Conservation (phyloP, 75 land plant species). For the Selaginella tamariscina region DNA sequence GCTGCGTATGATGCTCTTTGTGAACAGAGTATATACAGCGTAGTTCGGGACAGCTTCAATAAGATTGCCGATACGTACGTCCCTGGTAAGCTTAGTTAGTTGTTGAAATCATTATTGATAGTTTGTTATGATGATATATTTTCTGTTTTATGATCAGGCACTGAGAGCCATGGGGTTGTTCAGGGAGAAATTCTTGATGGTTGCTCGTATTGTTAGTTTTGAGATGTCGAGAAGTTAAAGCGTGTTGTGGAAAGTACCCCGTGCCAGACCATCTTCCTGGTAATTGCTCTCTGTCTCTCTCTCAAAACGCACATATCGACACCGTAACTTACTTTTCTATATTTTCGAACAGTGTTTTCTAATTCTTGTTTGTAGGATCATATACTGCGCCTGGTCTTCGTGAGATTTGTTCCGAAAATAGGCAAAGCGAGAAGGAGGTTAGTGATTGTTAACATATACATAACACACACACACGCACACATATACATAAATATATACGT, state of each 20-base stretch:
- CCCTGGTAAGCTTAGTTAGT: too few species aligned
- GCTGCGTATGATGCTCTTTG: slow-evolving; percentile 90
- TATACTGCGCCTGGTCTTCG: slow-evolving; percentile 43
- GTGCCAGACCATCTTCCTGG: neutral
- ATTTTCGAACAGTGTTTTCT: neutral
- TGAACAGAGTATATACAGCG: slow-evolving; percentile 85
- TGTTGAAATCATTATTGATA: too few species aligned
- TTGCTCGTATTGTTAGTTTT: slow-evolving; percentile 80
- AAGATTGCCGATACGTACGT: slow-evolving; percentile 83
- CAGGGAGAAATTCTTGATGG: slow-evolving; percentile 98
- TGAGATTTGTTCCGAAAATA: slow-evolving; percentile 71
- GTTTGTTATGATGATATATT: too few species aligned
- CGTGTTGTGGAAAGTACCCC: neutral
- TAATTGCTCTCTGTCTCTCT: too few species aligned
- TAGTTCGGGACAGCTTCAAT: slow-evolving; percentile 66
- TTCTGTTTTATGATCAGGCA: slow-evolving; percentile 29
- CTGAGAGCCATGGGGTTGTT: slow-evolving; percentile 67
- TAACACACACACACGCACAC: too few species aligned
- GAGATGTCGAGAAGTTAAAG: slow-evolving; percentile 44
- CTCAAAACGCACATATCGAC: too few species aligned
- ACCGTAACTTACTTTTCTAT: neutral
- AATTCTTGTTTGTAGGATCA: neutral
- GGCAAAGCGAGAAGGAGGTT: slow-evolving; percentile 75
- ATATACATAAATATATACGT: too few species aligned
- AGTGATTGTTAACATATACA: too few species aligned